Conservation (phyloP, 345 rosid genomes). For the Schrenkiella parvula region DNA sequence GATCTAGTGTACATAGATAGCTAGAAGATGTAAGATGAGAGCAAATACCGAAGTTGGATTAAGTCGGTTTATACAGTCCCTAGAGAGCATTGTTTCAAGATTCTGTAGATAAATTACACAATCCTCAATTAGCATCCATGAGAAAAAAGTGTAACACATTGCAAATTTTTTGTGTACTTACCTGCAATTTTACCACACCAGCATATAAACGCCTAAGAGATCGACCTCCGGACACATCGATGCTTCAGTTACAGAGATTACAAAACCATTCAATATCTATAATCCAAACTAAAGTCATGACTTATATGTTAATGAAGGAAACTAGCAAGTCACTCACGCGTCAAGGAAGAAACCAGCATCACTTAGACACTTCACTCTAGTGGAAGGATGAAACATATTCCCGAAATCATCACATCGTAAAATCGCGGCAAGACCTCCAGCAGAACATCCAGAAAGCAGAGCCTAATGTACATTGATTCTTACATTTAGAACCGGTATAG, state of each 20-base stretch:
- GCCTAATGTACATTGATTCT: too few relatives aligned
- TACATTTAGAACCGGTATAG: too few relatives aligned
- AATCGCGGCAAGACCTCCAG: slow-evolving; percentile 87
- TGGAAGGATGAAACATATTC: slow-evolving; percentile 48
- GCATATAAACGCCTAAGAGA: slow-evolving; percentile 62
- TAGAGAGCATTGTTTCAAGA: slow-evolving; percentile 19
- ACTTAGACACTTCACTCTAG: slow-evolving; percentile 85
- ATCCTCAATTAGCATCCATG: neutral
- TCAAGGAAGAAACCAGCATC: slow-evolving; percentile 96
- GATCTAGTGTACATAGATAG: neutral
- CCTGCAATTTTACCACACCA: slow-evolving; percentile 81
- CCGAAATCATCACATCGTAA: slow-evolving; percentile 87
- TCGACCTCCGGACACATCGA: slow-evolving; percentile 81
- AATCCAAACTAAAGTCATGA: neutral
- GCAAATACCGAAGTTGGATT: slow-evolving; percentile 33
- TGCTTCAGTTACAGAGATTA: slow-evolving; percentile 41
- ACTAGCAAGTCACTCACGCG: slow-evolving; percentile 44
- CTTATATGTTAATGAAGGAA: neutral
- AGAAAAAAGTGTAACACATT: neutral
- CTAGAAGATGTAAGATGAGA: slow-evolving; percentile 8
- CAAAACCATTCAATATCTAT: slow-evolving; percentile 9
- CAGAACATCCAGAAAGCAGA: slow-evolving; percentile 92
- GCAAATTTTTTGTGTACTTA: slow-evolving; percentile 4
- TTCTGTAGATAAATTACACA: slow-evolving; percentile 12
- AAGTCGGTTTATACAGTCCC: slow-evolving; percentile 27